These are phyloP conservation scores for Neoascochyta sp. DNA, from an alignment of 2,329 filamentous ascomycete genomes.

Conservation along the genomic window DNA sequence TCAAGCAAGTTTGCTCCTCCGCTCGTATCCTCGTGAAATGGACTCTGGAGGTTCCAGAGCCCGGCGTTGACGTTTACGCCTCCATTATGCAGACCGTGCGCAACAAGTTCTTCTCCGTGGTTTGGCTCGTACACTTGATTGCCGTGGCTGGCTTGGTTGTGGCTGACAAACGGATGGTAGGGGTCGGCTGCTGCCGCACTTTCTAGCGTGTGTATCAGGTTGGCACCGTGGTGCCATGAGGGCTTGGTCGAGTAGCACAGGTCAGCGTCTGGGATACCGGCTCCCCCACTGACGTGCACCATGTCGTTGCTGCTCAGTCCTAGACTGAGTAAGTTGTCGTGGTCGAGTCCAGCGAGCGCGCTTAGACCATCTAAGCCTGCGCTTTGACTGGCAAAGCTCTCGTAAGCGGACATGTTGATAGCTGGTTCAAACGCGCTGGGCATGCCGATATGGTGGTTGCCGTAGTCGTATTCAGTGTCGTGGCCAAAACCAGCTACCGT, in stretches of 20 bases:
- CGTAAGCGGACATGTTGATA: constrained; percentile 24
- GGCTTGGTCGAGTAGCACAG: constrained; percentile 5
- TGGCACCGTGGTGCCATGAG: constrained; percentile 1
- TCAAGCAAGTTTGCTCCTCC: too few species aligned
- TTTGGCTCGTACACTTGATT: too few species aligned
- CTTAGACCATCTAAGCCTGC: constrained; percentile 6
- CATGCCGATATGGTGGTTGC: constrained; percentile 39
- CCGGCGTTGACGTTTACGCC: constrained; percentile 9
- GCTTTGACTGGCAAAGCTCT: constrained; percentile 7
- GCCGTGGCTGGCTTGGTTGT: too few species aligned
- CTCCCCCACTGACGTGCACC: constrained; percentile 10
- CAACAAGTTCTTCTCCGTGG: too few species aligned
- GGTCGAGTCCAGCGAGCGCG: constrained; percentile 17
- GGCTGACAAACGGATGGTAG: too few species aligned
- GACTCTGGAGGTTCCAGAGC: constrained; percentile 27
- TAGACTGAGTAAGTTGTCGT: constrained; percentile 13
- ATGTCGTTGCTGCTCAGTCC: constrained; percentile 12
- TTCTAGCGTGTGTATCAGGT: constrained; percentile 1
- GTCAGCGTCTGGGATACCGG: background rate
- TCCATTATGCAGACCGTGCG: too few species aligned
- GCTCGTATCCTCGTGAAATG: constrained; percentile 20
- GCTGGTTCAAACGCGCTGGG: constrained; percentile 34
- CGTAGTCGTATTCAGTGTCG: constrained; percentile 42
- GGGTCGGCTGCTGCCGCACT: too few species aligned
- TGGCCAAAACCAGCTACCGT: constrained; percentile 14